Percentiles rank a stretch among this genome's conserved stretches.
phyloP scores from a whole-genome alignment of 2,329 filamentous ascomycete genomes.

The Aspergillus latus region DNA sequence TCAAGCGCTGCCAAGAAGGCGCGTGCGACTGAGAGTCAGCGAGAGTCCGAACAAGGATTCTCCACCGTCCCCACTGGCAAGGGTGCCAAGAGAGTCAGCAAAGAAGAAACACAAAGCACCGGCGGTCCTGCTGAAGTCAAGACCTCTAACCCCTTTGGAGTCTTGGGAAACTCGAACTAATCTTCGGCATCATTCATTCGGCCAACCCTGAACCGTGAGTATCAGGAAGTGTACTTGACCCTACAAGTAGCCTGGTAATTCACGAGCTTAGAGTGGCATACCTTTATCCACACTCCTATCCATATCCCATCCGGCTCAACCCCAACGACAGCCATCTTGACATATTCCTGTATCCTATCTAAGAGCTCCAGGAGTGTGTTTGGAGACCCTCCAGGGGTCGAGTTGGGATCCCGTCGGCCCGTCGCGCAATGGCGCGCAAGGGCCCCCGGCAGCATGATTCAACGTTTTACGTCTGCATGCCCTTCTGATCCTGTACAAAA shows the following conservation, averaged over 20 bases:
- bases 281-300: neutral
- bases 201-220: neutral
- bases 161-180: constrained; percentile 23
- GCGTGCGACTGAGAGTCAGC: constrained; percentile 17
- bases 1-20: constrained; percentile 31
- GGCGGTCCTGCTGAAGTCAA: constrained; percentile 22
- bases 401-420: constrained; percentile 10
- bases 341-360: neutral
- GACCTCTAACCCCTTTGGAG: constrained; percentile 34
- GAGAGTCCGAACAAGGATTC: constrained; percentile 30
- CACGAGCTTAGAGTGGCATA: neutral
- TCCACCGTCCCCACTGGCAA: constrained; percentile 33
- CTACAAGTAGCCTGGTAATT: neutral
- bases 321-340: constrained; percentile 2
- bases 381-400: neutral
- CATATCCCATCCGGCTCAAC: constrained; percentile 3
- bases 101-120: constrained; percentile 21
- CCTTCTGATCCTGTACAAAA: constrained; percentile 4
- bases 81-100: constrained; percentile 33
- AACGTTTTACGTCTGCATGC: neutral
- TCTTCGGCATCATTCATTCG: neutral
- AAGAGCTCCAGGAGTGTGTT: neutral
- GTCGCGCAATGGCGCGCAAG: neutral
- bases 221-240: neutral
- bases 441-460: constrained; percentile 1